Conservation (phyloP, 2,329 filamentous ascomycete genomes). For the Pseudocercospora cruenta region DNA sequence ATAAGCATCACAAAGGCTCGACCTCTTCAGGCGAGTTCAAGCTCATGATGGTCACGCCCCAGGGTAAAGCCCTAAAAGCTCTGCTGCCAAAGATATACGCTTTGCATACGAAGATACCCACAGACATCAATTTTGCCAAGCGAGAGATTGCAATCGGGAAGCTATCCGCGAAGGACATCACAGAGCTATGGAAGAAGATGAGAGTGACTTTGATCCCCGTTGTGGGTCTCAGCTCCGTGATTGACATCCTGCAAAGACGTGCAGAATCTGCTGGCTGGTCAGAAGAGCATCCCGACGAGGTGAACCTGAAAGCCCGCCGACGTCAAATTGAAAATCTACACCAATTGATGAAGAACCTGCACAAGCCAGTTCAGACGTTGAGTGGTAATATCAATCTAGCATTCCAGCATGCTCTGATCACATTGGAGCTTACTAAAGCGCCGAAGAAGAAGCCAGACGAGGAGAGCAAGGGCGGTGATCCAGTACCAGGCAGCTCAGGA, state of each 20-base stretch:
- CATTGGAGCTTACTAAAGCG: constrained; percentile 55
- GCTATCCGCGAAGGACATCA: constrained; percentile 65
- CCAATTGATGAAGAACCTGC: constrained; percentile 69
- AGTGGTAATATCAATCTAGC: constrained; percentile 67
- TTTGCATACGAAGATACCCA: constrained; percentile 68
- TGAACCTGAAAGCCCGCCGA: constrained; percentile 22
- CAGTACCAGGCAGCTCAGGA: constrained; percentile 60
- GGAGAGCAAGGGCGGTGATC: constrained; percentile 48
- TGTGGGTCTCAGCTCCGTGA: constrained; percentile 67
- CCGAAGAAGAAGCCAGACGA: constrained; percentile 37
- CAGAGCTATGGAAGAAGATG: constrained; percentile 62
- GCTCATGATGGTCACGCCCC: constrained; percentile 28
- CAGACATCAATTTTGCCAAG: constrained; percentile 72
- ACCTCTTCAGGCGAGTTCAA: background rate
- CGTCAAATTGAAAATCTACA: constrained; percentile 53
- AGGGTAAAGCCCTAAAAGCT: constrained; percentile 37
- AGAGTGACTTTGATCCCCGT: constrained; percentile 68
- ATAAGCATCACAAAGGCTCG: constrained; percentile 9
- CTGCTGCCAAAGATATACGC: constrained; percentile 43
- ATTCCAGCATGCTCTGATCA: constrained; percentile 63
- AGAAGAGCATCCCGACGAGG: constrained; percentile 22
- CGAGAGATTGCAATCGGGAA: constrained; percentile 73
- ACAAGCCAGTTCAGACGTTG: constrained; percentile 67
- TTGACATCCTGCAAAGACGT: constrained; percentile 70
- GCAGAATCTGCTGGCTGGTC: constrained; percentile 61